Evolutionary conservation across 2,329 filamentous ascomycete genomes (phyloP).

Genomic region (Aschersonia sp.): DNA sequence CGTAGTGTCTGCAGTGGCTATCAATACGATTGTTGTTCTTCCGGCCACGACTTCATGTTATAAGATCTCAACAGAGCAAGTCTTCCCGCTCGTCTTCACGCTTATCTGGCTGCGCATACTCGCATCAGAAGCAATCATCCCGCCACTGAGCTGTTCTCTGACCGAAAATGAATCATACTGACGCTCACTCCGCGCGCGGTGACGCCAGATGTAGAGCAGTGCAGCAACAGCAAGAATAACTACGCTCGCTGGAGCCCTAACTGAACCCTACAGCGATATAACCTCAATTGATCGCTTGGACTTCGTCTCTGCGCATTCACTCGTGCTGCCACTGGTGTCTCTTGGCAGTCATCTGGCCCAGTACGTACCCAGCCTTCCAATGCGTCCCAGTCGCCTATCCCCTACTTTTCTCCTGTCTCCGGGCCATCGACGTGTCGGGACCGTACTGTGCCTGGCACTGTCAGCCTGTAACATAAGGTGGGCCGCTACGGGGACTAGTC

Average conservation of each 20-base stretch:
- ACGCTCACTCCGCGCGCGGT: background rate
- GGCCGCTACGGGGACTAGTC: background rate
- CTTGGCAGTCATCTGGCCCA: too few species aligned
- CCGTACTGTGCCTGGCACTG: slow-evolving; percentile 1
- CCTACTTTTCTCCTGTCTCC: too few species aligned
- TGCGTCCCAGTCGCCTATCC: too few species aligned
- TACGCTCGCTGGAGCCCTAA: background rate
- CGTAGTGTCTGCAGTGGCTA: background rate
- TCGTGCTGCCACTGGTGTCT: too few species aligned
- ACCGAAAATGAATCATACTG: slow-evolving; percentile 13
- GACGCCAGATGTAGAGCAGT: background rate
- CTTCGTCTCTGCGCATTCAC: too few species aligned
- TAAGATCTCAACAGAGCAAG: too few species aligned
- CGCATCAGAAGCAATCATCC: background rate
- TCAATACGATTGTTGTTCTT: background rate
- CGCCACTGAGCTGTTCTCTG: background rate
- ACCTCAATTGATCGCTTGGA: too few species aligned
- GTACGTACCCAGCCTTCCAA: too few species aligned
- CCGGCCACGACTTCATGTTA: too few species aligned
- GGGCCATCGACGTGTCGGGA: too few species aligned
- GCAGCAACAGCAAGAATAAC: background rate
- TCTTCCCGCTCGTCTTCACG: background rate
- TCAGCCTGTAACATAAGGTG: background rate
- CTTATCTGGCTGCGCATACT: background rate
- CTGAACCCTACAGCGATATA: too few species aligned